Conservation (phyloP, 352 stramenopile species). For the Globisporangium recalcitrans region DNA sequence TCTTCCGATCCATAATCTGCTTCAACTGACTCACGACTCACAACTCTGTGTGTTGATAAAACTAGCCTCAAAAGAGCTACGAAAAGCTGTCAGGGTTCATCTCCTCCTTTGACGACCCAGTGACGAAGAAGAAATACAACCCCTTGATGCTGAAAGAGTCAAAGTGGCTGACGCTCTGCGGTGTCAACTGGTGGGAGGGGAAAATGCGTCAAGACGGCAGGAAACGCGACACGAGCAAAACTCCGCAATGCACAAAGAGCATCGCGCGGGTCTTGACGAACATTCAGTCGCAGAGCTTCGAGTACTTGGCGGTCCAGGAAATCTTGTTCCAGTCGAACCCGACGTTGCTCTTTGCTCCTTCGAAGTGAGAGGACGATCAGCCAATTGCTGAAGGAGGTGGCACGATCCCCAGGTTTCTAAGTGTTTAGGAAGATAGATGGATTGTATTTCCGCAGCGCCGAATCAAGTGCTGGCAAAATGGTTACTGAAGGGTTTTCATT, state of each 20-base stretch:
- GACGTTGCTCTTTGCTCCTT: slow-evolving; percentile 53
- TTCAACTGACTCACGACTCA: background rate
- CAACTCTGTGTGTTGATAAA: background rate
- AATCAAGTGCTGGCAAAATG: background rate
- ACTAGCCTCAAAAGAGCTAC: slow-evolving; percentile 54
- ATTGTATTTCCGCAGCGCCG: background rate
- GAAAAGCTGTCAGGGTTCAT: slow-evolving; percentile 63
- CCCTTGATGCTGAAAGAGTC: slow-evolving; percentile 55
- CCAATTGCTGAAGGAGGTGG: too few relatives aligned
- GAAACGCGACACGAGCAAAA: slow-evolving; percentile 30
- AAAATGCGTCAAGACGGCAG: slow-evolving; percentile 50
- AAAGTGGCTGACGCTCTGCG: slow-evolving; percentile 61
- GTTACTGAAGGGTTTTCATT: slow-evolving; percentile 10
- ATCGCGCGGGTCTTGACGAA: slow-evolving; percentile 50
- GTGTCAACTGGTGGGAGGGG: slow-evolving; percentile 66
- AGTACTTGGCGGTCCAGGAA: slow-evolving; percentile 66
- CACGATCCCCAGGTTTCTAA: too few relatives aligned
- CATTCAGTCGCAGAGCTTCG: slow-evolving; percentile 58
- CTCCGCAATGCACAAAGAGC: slow-evolving; percentile 57
- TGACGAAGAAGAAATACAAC: slow-evolving; percentile 36
- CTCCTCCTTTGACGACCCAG: slow-evolving; percentile 41
- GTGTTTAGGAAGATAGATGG: background rate
- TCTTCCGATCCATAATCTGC: background rate
- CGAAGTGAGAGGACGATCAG: slow-evolving; percentile 16
- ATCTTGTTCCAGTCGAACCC: slow-evolving; percentile 64